These are phyloP conservation scores for Nepenthes gracilis DNA, from an alignment of 148 eudicot genomes.

Conservation along the genomic window DNA sequence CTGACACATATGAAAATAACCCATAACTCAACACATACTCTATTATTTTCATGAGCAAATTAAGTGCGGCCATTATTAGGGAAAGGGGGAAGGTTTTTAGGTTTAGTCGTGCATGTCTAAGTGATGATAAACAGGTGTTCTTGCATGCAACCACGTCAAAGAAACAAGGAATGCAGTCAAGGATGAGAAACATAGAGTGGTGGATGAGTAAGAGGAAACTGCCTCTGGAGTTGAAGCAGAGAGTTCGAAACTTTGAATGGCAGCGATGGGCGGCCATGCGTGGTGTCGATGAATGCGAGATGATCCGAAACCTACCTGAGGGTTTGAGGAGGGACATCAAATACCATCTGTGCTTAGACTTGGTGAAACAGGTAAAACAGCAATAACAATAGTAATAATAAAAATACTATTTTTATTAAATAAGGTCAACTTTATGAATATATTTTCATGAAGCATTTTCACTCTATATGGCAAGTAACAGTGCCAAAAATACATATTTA, in stretches of 20 bases:
- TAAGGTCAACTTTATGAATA: too few species aligned
- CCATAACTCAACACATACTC: too few species aligned
- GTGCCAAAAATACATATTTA: too few species aligned
- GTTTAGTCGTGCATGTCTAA: neutral
- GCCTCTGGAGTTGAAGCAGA: conserved; percentile 53
- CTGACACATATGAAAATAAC: too few species aligned
- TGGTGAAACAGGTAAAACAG: conserved; percentile 28
- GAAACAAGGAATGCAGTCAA: conserved; percentile 85
- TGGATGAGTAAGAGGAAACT: conserved; percentile 85
- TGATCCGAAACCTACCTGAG: conserved; percentile 84
- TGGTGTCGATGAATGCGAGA: conserved; percentile 89
- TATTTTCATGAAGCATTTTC: too few species aligned
- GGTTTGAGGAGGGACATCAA: conserved; percentile 77
- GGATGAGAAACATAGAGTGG: conserved; percentile 95
- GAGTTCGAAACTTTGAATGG: conserved; percentile 81
- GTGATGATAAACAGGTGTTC: conserved; percentile 40
- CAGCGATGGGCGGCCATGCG: conserved; percentile 98
- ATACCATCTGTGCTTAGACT: conserved; percentile 30
- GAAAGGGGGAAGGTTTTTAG: too few species aligned
- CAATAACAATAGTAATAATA: too few species aligned
- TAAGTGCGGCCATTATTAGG: neutral
- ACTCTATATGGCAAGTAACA: too few species aligned
- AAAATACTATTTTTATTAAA: too few species aligned
- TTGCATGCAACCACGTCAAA: conserved; percentile 87
- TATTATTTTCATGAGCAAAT: neutral